Conservation (phyloP, 805 yeast genomes). For the Ogataea corticis region DNA sequence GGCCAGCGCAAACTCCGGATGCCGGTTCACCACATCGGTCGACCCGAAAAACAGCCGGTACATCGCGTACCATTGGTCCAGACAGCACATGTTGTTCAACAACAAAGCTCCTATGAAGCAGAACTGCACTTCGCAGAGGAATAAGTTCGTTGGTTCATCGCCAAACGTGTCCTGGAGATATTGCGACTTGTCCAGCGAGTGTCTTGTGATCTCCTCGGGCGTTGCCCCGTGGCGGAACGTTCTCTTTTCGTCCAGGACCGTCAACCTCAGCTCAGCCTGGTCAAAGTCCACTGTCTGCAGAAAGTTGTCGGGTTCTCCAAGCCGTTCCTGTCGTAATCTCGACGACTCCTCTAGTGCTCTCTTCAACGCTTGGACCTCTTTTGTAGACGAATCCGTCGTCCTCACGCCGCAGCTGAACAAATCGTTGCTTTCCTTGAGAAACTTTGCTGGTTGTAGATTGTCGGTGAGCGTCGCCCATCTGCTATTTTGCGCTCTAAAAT, state of each 20-base stretch:
- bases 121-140: slow-evolving; percentile 57
- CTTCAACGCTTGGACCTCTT: slow-evolving; percentile 45
- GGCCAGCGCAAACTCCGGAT: slow-evolving; percentile 29
- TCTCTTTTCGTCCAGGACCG: slow-evolving; percentile 42
- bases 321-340: slow-evolving; percentile 18
- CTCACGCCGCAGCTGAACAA: slow-evolving; percentile 34
- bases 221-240: slow-evolving; percentile 35
- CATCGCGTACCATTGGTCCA: slow-evolving; percentile 62
- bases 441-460: slow-evolving; percentile 1
- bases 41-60: slow-evolving; percentile 44
- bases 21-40: slow-evolving; percentile 26
- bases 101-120: slow-evolving; percentile 48
- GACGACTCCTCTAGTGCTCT: slow-evolving; percentile 35
- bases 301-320: slow-evolving; percentile 6
- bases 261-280: slow-evolving; percentile 42
- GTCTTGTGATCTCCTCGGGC: slow-evolving; percentile 46
- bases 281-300: slow-evolving; percentile 8
- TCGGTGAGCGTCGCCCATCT: slow-evolving; percentile 28
- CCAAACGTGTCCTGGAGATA: slow-evolving; percentile 40
- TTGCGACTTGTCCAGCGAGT: slow-evolving; percentile 64
- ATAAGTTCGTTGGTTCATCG: slow-evolving; percentile 29
- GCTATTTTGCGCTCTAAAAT: slow-evolving; percentile 26
- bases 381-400: slow-evolving; percentile 49
- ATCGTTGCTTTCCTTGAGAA: slow-evolving; percentile 13
- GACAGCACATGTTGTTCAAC: slow-evolving; percentile 63